A percentile compares a stretch with the other conserved stretches of the same genome.
These are phyloP conservation scores for Cyclotella sp. DNA, from an alignment of 108 stramenopile species.

Conservation along the genomic window DNA sequence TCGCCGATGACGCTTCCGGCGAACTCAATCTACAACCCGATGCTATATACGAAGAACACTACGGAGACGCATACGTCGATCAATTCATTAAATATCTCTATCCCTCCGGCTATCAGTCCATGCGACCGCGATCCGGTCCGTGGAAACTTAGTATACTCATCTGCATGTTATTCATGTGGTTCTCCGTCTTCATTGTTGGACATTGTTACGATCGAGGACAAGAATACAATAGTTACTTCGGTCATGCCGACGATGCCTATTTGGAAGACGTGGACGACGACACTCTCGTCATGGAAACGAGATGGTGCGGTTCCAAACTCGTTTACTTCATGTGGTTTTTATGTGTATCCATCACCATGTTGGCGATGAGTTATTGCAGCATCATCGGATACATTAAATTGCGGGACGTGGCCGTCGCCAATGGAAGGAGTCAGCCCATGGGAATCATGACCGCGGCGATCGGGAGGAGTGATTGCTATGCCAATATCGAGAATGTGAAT, in stretches of 20 bases:
- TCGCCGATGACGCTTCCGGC: not conserved
- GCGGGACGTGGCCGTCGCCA: conserved; percentile 85
- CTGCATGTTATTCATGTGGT: conserved; percentile 73
- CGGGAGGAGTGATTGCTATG: conserved; percentile 78
- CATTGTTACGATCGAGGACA: conserved; percentile 71
- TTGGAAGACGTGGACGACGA: conserved; percentile 65
- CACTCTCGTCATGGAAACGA: conserved; percentile 61
- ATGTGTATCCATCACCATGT: conserved; percentile 76
- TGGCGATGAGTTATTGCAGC: conserved; percentile 77
- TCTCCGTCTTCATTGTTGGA: conserved; percentile 83
- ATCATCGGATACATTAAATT: conserved; percentile 91
- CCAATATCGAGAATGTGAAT: conserved; percentile 53
- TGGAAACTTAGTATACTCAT: conserved; percentile 83
- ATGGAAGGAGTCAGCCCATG: conserved; percentile 74
- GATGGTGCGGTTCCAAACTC: conserved; percentile 81
- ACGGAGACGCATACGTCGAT: conserved; percentile 87
- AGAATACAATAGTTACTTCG: conserved; percentile 44
- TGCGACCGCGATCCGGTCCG: conserved; percentile 85
- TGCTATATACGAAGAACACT: conserved; percentile 81
- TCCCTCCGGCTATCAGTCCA: conserved; percentile 85
- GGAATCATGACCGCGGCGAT: conserved; percentile 8
- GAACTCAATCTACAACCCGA: conserved; percentile 48
- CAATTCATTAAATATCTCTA: conserved; percentile 78
- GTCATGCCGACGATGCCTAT: conserved; percentile 45
- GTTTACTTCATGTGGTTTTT: conserved; percentile 83